Evolutionary conservation across 768 basidiomycete genomes (phyloP).

Genomic region (Coprinopsis marcescibilis): DNA sequence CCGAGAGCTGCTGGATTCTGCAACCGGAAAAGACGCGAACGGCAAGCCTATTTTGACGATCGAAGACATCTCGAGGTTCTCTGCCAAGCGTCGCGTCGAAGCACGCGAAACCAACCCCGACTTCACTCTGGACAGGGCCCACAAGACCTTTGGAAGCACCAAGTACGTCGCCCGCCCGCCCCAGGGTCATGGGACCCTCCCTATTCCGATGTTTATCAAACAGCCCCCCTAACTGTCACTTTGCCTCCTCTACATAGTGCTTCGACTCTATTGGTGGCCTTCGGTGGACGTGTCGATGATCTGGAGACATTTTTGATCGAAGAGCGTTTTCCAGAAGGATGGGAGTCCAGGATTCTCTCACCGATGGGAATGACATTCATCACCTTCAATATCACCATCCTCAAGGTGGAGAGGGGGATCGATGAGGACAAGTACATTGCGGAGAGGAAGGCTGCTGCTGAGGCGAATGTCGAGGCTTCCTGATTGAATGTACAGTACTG

Average conservation of each 20-base stretch:
- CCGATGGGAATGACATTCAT: constrained; percentile 50
- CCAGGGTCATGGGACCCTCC: background rate
- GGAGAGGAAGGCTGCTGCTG: constrained; percentile 6
- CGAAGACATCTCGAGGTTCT: constrained; percentile 52
- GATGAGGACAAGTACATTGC: constrained; percentile 24
- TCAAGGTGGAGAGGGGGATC: constrained; percentile 29
- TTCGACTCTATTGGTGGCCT: constrained; percentile 43
- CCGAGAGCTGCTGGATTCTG: constrained; percentile 49
- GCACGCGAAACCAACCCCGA: constrained; percentile 47
- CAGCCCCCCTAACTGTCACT: too few species aligned
- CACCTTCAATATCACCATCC: constrained; percentile 41
- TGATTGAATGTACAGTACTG: too few species aligned
- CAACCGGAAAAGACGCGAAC: constrained; percentile 50
- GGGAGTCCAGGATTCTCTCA: constrained; percentile 49
- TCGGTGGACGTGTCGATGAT: constrained; percentile 52
- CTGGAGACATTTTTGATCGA: constrained; percentile 47
- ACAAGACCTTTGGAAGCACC: constrained; percentile 59
- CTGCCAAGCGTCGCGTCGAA: constrained; percentile 57
- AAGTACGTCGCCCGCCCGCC: constrained; percentile 44
- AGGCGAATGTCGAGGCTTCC: background rate
- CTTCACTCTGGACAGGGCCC: constrained; percentile 43
- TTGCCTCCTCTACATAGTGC: too few species aligned
- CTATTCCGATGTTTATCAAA: too few species aligned
- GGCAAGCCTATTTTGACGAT: constrained; percentile 46
- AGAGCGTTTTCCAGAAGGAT: constrained; percentile 59